Evolutionary conservation across 495 filamentous ascomycete genomes (phyloP), one percentile per base, ranked within the genome.

Genomic region (Glonium stellatum): DNA sequence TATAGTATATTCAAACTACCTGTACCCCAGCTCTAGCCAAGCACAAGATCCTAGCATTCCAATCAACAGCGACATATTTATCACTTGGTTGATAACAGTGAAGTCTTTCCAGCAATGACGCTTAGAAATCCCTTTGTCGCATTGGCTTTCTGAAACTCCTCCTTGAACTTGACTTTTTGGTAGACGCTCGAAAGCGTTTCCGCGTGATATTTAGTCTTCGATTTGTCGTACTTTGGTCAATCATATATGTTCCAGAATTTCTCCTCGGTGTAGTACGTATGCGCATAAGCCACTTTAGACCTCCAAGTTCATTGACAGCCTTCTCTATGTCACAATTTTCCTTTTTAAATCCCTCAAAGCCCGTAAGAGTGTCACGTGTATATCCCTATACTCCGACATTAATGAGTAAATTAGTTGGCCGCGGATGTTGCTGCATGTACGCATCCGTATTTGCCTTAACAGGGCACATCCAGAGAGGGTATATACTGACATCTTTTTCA

Each of bases 271-370:
- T 80, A 81, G 67, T 80, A 84, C 0, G 79, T 75, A 47, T 80
- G 77, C 31, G 82, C 79, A 66, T 83, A 84, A 84, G 71, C 77
- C 79, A 82, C 61, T 82, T 83, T 72, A 78, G 78, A 8, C 89
- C 88, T 15, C 84, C 82, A 1, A 92, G 76, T 56, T 81, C 80
- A 12, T 72, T 75, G 9, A 92, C 76, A 55, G 83, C 83, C 0
- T 68, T 70, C n/a, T 92, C 89, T 8, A 92, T 71, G 15, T 77
- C 77, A 4, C 82, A 77, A 71, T 92, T 90, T 56, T 78, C 79
- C 0, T 63, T 59, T 6, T 88, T 62, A 54, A 82, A 85, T 0
- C 60, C 67, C 5, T 66, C 56, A 9, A 52, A 52, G 15, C 58
- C 34, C n/a, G 21, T 37, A 21, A 55, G 47, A n/a, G 48, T 58